Percentiles rank a stretch among this genome's conserved stretches.
Conservation (phyloP, 768 basidiomycete species). For the Amyloporia xantha region DNA sequence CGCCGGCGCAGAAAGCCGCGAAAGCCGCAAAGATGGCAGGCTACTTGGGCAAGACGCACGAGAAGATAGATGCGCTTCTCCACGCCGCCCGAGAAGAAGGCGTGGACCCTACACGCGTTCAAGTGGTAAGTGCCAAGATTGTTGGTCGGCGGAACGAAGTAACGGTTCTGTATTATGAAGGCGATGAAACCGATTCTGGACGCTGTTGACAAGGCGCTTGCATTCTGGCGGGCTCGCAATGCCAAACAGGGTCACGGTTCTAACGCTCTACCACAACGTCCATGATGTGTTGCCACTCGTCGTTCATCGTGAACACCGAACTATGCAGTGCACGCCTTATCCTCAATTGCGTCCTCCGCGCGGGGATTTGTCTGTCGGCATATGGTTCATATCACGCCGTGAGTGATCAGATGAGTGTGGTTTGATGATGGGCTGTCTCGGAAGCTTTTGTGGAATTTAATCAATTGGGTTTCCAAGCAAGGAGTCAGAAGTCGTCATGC, state of each 20-base stretch:
- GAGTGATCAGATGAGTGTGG: too few species aligned
- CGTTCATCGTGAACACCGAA: too few species aligned
- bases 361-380: too few species aligned
- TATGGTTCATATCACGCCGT: too few species aligned
- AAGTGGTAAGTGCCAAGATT: constrained; percentile 45
- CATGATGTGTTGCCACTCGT: too few species aligned
- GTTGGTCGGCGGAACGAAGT: background rate
- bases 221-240: constrained; percentile 30
- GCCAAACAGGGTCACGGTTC: background rate
- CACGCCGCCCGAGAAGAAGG: constrained; percentile 51
- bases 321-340: too few species aligned
- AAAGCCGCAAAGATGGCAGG: constrained; percentile 86
- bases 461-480: too few species aligned
- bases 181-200: constrained; percentile 71
- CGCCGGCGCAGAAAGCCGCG: constrained; percentile 61
- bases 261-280: too few species aligned
- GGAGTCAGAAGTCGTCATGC: too few species aligned
- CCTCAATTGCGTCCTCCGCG: too few species aligned
- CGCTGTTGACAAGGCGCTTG: constrained; percentile 67
- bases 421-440: too few species aligned
- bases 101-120: constrained; percentile 54
- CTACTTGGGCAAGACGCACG: constrained; percentile 72
- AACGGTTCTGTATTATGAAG: constrained; percentile 29
- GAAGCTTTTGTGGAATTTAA: too few species aligned
- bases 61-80: constrained; percentile 78